Evolutionary conservation across 257 asterid genomes (phyloP).

Genomic region (Fraxinus excelsior): DNA sequence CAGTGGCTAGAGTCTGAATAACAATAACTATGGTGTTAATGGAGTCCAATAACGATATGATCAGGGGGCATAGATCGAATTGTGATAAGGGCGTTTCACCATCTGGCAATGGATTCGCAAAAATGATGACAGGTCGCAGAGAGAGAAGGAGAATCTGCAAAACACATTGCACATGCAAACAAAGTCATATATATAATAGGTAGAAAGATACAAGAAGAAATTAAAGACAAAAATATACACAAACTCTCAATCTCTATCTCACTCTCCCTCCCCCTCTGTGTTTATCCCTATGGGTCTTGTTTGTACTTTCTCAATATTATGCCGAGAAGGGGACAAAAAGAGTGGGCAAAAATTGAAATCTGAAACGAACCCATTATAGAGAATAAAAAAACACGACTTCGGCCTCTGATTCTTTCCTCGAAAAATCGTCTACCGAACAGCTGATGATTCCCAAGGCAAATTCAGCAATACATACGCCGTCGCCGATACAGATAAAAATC

Average conservation of each 20-base stretch:
- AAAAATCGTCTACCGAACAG: constrained; percentile 36
- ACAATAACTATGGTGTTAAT: constrained; percentile 17
- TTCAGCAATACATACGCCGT: not conserved
- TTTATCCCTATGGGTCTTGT: constrained; percentile 11
- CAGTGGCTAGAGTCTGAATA: constrained; percentile 34
- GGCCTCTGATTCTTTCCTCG: constrained; percentile 39
- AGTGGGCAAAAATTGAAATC: constrained; percentile 35
- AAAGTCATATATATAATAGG: constrained; percentile 39
- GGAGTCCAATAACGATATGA: constrained; percentile 30
- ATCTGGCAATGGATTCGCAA: constrained; percentile 59
- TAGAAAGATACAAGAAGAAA: constrained; percentile 6
- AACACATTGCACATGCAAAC: constrained; percentile 46
- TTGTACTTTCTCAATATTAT: constrained; percentile 23
- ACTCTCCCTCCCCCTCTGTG: constrained; percentile 8
- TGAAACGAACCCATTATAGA: constrained; percentile 34
- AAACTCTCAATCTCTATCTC: constrained; percentile 21
- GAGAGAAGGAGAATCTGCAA: constrained; percentile 54
- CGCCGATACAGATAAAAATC: no score
- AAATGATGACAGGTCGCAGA: constrained; percentile 58
- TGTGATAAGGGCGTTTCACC: constrained; percentile 76
- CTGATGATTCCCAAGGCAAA: constrained; percentile 48
- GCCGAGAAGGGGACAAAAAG: constrained; percentile 26
- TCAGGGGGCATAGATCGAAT: constrained; percentile 44
- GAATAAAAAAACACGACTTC: constrained; percentile 66
- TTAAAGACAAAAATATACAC: constrained; percentile 12